phyloP scores from a whole-genome alignment of 1,284 basidiomycete genomes.

The Pascua guehoae region DNA sequence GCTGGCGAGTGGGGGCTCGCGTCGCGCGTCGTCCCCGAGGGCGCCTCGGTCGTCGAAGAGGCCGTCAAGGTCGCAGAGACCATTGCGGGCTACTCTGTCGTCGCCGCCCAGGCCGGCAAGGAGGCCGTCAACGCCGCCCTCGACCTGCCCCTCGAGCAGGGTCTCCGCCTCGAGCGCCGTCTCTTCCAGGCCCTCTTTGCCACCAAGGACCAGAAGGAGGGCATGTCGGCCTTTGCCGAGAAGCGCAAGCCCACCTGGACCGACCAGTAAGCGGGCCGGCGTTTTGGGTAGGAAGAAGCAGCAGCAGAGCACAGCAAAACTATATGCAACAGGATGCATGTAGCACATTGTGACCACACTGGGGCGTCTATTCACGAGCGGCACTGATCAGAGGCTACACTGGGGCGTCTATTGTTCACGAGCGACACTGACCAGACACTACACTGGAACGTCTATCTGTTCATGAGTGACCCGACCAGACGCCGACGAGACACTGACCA shows the following conservation, averaged over 20 bases:
- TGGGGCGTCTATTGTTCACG: too few relatives aligned
- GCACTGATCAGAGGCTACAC: too few relatives aligned
- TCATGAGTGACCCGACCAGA: too few relatives aligned
- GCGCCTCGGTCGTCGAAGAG: constrained; percentile 79
- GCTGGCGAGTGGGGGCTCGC: constrained; percentile 84
- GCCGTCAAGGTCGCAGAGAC: constrained; percentile 75
- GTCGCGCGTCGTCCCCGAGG: constrained; percentile 72
- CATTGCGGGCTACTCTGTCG: constrained; percentile 78
- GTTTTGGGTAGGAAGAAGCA: constrained; percentile 4
- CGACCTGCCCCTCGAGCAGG: constrained; percentile 77
- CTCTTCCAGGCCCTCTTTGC: constrained; percentile 92
- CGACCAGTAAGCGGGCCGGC: constrained; percentile 27
- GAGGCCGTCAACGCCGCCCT: constrained; percentile 92
- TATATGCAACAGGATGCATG: too few relatives aligned
- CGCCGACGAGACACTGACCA: too few relatives aligned
- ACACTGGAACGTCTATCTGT: too few relatives aligned
- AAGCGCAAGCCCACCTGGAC: constrained; percentile 78
- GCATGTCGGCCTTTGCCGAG: constrained; percentile 96
- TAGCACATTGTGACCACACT: too few relatives aligned
- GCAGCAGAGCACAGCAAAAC: too few relatives aligned
- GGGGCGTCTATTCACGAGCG: too few relatives aligned
- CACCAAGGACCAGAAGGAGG: constrained; percentile 96
- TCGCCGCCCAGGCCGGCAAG: constrained; percentile 88
- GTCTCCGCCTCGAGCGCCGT: constrained; percentile 80
- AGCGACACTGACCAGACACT: too few relatives aligned